Base-by-base conservation (phyloP, 345 rosid genomes). In the Gossypium rotundifolium region DNA sequence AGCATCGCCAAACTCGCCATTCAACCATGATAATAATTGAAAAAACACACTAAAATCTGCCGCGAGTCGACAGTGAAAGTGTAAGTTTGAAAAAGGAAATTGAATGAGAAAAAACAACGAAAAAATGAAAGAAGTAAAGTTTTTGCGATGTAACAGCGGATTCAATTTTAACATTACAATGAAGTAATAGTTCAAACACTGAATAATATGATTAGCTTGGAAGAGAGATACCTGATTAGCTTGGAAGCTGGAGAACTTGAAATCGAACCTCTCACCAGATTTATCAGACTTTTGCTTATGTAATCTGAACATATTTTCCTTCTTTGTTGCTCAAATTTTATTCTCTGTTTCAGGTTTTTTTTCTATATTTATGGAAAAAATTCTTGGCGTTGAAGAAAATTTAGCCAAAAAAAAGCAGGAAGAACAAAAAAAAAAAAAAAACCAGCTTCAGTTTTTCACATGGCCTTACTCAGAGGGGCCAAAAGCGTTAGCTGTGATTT, bases 201-300 rank as follows among this genome's bases (percentile, higher is more conserved):
- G 48, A 33, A 67, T 25, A 38, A 22, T 38, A 25, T 1, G 0
- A 44, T 27, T 27, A 27, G 29, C 29, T 2, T 22, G 40, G 46
- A 33, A 46, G 58, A 27, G 16, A 58, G 33, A 69, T 70, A 87
- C 91, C 91, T 87, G 87, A 76, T 81, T 82, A 75, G 82, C 85
- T 63, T 84, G 87, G 17, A 87, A 79, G 77, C 75, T 76, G 20
- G 88, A 86, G 85, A 89, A 79, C 70, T 74, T 78, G 87, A 89
- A 85, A 76, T 84, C 82, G 70, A 84, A 73, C 79, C 78, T 80
- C 52, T 85, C 85, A 25, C 84, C 87, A 40, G 60, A 60, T 75
- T 83, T 85, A 23, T 79, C 81, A 5, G 89, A 76, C 76, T 78
- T 87, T 71, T 81, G 87, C 74, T 78, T 87, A 72, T 73, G 84